A percentile compares a stretch with the other conserved stretches of the same genome.
phyloP scores from a whole-genome alignment of 768 basidiomycete genomes.

The Rhodotorula sphaerocarpa region DNA sequence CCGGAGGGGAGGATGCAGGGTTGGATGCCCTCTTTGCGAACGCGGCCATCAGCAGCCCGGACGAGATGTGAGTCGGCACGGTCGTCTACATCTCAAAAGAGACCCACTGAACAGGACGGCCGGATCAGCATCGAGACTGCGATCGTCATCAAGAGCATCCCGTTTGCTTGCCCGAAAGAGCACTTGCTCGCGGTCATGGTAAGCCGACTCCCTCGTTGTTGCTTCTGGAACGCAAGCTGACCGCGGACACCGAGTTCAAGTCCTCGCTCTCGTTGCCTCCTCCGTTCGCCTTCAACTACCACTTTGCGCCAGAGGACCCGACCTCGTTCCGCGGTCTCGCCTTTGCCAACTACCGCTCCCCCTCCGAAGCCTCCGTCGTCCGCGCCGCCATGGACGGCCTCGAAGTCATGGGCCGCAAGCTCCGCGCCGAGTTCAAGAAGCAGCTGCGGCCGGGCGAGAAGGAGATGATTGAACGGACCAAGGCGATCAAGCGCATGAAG shows the following conservation, averaged over 20 bases:
- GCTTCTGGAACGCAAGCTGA: not conserved
- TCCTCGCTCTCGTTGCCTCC: conserved; percentile 69
- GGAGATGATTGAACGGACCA: conserved; percentile 95
- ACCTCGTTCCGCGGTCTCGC: conserved; percentile 78
- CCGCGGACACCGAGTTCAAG: too few species aligned
- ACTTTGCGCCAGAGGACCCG: conserved; percentile 43
- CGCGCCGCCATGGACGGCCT: conserved; percentile 93
- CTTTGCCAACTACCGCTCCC: conserved; percentile 92
- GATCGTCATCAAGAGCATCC: conserved; percentile 99
- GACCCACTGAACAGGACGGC: too few species aligned
- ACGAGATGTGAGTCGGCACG: not conserved
- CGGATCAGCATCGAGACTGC: conserved; percentile 87
- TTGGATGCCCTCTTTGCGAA: too few species aligned
- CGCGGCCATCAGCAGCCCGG: too few species aligned
- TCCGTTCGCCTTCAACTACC: conserved; percentile 99
- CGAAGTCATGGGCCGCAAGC: conserved; percentile 84
- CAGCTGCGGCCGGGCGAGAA: conserved; percentile 98
- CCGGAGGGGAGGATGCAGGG: not conserved
- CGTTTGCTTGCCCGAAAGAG: conserved; percentile 95
- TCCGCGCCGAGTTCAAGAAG: conserved; percentile 98
- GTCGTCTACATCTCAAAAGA: too few species aligned
- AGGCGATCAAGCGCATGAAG: conserved; percentile 94
- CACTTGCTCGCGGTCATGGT: conserved; percentile 94
- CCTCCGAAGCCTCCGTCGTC: conserved; percentile 85
- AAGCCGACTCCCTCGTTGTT: conserved; percentile 42